Percentiles rank a stretch among this genome's conserved stretches.
Conservation (phyloP, 23 red algal genomes). For the Rhodosorus marinus region DNA sequence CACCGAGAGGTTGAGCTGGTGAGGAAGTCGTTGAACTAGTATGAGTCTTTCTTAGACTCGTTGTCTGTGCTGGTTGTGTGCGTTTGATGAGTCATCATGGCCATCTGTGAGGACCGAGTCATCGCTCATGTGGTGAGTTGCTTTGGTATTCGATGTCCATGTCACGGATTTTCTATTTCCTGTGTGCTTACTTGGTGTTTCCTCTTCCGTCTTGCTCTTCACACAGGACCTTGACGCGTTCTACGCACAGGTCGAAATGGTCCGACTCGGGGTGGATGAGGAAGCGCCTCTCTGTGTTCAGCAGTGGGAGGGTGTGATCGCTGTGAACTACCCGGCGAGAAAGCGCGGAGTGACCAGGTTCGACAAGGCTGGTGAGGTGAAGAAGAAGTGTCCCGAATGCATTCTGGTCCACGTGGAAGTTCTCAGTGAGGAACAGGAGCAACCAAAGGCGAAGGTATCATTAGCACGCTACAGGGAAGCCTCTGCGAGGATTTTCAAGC, state of each 20-base stretch:
- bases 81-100: no score
- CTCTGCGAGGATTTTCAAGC: slow-evolving; percentile 33
- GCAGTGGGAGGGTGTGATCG: slow-evolving; percentile 68
- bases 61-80: no score
- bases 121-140: no score
- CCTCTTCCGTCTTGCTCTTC: no score
- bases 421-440: no score
- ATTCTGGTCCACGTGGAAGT: slow-evolving; percentile 77
- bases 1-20: no score
- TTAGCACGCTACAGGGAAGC: slow-evolving; percentile 67
- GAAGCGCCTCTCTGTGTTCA: slow-evolving; percentile 47
- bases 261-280: slow-evolving; percentile 34
- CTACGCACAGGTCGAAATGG: slow-evolving; percentile 83
- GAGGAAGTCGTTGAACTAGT: no score
- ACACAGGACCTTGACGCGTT: slow-evolving; percentile 93
- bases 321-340: slow-evolving; percentile 87
- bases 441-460: slow-evolving; percentile 35
- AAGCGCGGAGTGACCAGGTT: slow-evolving; percentile 43
- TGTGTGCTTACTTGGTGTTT: no score
- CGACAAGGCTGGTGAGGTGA: slow-evolving; percentile 28
- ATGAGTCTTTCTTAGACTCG: no score
- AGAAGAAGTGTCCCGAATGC: slow-evolving; percentile 4
- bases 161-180: no score
- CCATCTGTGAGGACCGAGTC: no score
- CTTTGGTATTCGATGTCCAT: no score